phyloP scores from a whole-genome alignment of 257 asterid species.

The Linaria vulgaris region DNA sequence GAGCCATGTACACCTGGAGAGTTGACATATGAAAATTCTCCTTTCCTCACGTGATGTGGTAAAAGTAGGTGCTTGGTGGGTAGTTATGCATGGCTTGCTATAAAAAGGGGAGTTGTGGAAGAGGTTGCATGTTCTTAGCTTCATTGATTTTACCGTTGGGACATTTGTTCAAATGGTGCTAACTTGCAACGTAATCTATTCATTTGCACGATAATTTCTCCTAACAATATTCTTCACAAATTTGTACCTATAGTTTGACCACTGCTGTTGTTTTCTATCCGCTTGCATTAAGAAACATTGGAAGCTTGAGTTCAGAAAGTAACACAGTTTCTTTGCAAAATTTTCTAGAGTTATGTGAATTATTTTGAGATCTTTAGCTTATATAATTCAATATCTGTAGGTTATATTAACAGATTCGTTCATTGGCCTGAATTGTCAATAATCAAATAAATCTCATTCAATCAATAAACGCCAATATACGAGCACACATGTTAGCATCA shows the following conservation, averaged over 20 bases:
- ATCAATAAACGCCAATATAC: too few species aligned
- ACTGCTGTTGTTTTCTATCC: constrained; percentile 9
- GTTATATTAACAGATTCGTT: neutral
- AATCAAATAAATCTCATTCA: too few species aligned
- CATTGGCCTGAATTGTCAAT: constrained; percentile 4
- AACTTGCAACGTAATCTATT: neutral
- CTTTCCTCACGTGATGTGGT: constrained; percentile 1
- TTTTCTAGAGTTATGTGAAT: neutral
- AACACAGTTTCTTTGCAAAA: neutral
- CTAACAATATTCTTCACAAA: constrained; percentile 5
- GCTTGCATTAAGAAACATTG: constrained; percentile 14
- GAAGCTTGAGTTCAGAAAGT: constrained; percentile 12
- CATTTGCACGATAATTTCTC: constrained; percentile 16
- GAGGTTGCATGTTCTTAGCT: constrained; percentile 2
- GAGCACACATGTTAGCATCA: too few species aligned
- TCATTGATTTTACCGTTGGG: constrained; percentile 6
- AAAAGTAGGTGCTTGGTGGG: constrained; percentile 11
- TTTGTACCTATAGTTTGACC: neutral
- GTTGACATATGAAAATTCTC: neutral
- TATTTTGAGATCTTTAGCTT: constrained; percentile 6
- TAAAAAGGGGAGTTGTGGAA: constrained; percentile 5
- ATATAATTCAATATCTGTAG: constrained; percentile 3
- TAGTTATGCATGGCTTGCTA: neutral
- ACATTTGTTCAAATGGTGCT: neutral
- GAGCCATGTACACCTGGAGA: constrained; percentile 6